phyloP scores from a whole-genome alignment of 1,139 yeast genomes.

The Pichia sp. region DNA sequence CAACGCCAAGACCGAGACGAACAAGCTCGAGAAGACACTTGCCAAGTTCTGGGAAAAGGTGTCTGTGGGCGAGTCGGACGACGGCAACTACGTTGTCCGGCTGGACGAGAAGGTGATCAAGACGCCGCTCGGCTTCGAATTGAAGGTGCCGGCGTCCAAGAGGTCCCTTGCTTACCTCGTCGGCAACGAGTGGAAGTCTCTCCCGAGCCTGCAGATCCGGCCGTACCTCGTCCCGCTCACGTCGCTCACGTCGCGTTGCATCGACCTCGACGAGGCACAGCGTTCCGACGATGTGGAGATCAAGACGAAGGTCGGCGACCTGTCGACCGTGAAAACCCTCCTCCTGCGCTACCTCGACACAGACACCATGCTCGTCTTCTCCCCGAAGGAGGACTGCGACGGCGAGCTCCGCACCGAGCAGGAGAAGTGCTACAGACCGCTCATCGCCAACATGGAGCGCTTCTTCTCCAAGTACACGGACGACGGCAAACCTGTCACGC shows the following conservation, averaged over 20 bases:
- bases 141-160: slow-evolving; percentile 61
- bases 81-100: slow-evolving; percentile 39
- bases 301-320: slow-evolving; percentile 56
- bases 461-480: slow-evolving; percentile 48
- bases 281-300: slow-evolving; percentile 43
- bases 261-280: slow-evolving; percentile 53
- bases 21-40: slow-evolving; percentile 65
- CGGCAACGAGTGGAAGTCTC: slow-evolving; percentile 82
- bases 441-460: slow-evolving; percentile 63
- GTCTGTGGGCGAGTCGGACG: slow-evolving; percentile 37
- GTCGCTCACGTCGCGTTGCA: slow-evolving; percentile 78
- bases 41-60: slow-evolving; percentile 86
- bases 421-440: slow-evolving; percentile 69
- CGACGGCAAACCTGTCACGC: slow-evolving; percentile 34
- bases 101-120: slow-evolving; percentile 73
- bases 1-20: slow-evolving; percentile 59
- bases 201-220: slow-evolving; percentile 69
- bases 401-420: slow-evolving; percentile 77
- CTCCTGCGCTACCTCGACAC: slow-evolving; percentile 85
- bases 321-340: slow-evolving; percentile 50
- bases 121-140: slow-evolving; percentile 76
- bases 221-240: slow-evolving; percentile 84
- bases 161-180: slow-evolving; percentile 66
- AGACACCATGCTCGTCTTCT: slow-evolving; percentile 82
- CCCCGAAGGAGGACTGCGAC: slow-evolving; percentile 78